Evolutionary conservation across 257 asterid genomes (phyloP).

Genomic region (Solanum pinnatisectum): DNA sequence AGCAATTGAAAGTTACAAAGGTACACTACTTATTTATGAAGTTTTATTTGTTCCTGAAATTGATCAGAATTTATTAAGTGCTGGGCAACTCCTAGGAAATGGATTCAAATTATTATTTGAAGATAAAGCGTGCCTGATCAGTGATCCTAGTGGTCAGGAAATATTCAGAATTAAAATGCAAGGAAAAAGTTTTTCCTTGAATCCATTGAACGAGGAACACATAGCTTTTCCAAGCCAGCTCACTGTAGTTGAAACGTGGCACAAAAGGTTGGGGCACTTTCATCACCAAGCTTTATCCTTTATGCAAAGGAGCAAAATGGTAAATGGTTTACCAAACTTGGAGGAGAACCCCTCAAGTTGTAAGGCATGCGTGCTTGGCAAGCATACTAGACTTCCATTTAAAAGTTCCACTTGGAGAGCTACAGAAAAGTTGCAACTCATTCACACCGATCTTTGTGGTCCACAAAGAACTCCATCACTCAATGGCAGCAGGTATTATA

Average conservation of each 20-base stretch:
- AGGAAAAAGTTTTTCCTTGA: not conserved
- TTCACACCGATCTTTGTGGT: not conserved
- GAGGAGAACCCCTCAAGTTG: no score
- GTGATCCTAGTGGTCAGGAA: not conserved
- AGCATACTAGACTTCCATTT: not conserved
- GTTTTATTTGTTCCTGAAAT: no score
- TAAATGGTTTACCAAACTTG: no score
- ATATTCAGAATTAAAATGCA: not conserved
- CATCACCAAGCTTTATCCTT: not conserved
- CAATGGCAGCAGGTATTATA: no score
- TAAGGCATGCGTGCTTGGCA: no score
- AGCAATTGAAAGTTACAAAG: no score
- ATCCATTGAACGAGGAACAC: not conserved
- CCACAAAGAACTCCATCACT: not conserved
- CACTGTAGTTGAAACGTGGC: not conserved
- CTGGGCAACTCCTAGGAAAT: no score
- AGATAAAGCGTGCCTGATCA: no score
- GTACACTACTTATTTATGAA: no score
- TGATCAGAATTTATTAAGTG: no score
- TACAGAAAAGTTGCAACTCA: not conserved
- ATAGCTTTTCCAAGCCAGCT: no score
- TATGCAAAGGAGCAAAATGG: not conserved
- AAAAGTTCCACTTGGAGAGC: not conserved
- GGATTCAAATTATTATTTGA: no score
- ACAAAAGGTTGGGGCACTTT: slow-evolving; percentile 1